A percentile compares a stretch with the other conserved stretches of the same genome.
Evolutionary conservation across 352 stramenopile genomes (phyloP).

Genomic region (Phytophthora sojae): DNA sequence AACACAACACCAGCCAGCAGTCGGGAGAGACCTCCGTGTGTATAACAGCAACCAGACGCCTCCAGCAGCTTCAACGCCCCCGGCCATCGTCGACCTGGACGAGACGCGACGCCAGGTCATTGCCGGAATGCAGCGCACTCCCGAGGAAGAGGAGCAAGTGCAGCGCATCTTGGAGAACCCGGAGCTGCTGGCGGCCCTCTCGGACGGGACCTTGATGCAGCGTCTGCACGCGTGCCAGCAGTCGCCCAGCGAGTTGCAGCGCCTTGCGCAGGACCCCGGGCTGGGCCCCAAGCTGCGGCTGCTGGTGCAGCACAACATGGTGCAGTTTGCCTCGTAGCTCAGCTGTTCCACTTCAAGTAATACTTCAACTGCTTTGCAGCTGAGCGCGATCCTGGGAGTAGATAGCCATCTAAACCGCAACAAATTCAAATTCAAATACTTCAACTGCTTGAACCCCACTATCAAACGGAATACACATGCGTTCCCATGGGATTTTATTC

Average conservation of each 20-base stretch:
- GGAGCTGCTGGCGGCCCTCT: slow-evolving; percentile 66
- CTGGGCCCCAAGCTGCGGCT: slow-evolving; percentile 65
- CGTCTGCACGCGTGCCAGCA: slow-evolving; percentile 53
- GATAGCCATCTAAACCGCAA: too few relatives aligned
- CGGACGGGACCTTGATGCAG: slow-evolving; percentile 57
- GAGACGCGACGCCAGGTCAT: slow-evolving; percentile 61
- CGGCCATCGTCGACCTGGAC: slow-evolving; percentile 71
- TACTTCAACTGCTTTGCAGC: too few relatives aligned
- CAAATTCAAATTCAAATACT: too few relatives aligned
- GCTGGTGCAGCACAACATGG: slow-evolving; percentile 60
- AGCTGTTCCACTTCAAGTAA: too few relatives aligned
- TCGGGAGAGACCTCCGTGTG: not conserved
- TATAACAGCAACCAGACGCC: not conserved
- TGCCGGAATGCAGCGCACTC: slow-evolving; percentile 58
- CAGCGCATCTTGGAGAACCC: slow-evolving; percentile 72
- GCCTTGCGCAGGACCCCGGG: slow-evolving; percentile 47
- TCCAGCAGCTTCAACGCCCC: slow-evolving; percentile 5
- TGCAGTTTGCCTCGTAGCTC: too few relatives aligned
- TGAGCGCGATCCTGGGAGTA: too few relatives aligned
- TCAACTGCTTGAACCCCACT: slow-evolving; percentile 8
- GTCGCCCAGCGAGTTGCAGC: slow-evolving; percentile 47
- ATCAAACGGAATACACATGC: not conserved
- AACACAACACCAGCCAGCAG: slow-evolving; percentile 12
- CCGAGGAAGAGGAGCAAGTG: slow-evolving; percentile 73
- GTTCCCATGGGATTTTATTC: not conserved